Evolutionary conservation across 2,329 filamentous ascomycete species (phyloP).

Genomic region (Fusarium solani-melongenae): DNA sequence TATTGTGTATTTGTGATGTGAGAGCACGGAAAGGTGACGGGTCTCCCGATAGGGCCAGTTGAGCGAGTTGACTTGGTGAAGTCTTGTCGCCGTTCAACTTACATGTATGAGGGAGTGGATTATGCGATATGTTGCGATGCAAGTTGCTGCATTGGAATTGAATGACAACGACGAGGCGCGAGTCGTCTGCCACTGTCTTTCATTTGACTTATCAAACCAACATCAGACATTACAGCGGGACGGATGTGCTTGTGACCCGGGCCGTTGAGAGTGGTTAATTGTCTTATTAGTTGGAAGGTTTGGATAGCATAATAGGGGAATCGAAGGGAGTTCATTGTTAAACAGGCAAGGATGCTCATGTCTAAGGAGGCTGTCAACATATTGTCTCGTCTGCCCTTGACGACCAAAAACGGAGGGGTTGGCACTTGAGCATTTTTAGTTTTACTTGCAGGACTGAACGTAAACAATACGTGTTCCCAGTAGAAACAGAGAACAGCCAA

Average conservation of each 20-base stretch:
- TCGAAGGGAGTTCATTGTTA: neutral
- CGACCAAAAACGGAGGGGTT: neutral
- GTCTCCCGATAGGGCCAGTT: conserved; percentile 3
- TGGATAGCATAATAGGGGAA: neutral
- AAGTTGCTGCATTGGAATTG: conserved; percentile 16
- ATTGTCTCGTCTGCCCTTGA: neutral
- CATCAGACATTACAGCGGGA: neutral
- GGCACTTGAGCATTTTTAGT: neutral
- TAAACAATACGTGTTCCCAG: neutral
- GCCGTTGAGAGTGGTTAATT: neutral
- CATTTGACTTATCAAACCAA: neutral
- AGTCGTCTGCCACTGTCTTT: neutral
- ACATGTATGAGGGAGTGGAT: conserved; percentile 5
- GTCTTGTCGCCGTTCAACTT: conserved; percentile 3
- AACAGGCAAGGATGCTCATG: neutral
- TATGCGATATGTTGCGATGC: conserved; percentile 1
- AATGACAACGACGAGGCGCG: conserved; percentile 10
- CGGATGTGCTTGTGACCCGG: neutral
- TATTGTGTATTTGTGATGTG: conserved; percentile 12
- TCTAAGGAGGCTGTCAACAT: neutral
- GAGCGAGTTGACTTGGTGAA: neutral
- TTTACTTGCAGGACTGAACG: neutral
- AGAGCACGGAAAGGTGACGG: conserved; percentile 3
- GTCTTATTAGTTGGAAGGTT: neutral
- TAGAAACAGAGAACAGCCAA: neutral